Conservation (phyloP, 805 yeast genomes). For the Monosporozyma aerobia region DNA sequence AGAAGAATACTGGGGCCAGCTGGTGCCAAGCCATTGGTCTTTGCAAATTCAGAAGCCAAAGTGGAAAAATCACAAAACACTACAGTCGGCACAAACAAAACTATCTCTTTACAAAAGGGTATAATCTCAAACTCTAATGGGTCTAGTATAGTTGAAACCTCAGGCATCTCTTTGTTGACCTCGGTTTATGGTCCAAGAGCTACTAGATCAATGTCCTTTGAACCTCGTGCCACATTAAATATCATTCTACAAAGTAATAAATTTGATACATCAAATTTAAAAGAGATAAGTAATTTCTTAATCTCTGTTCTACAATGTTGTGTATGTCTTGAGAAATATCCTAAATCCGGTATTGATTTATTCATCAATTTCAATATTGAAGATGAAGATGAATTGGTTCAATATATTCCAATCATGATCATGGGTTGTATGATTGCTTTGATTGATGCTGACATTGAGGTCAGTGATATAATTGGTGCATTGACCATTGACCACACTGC, state of each 20-base stretch:
- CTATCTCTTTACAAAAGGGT: slow-evolving; percentile 39
- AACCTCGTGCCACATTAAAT: slow-evolving; percentile 54
- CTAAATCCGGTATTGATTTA: slow-evolving; percentile 81
- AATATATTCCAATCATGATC: slow-evolving; percentile 32
- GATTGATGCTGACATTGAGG: slow-evolving; percentile 76
- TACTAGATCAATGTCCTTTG: slow-evolving; percentile 54
- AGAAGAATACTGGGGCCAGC: slow-evolving; percentile 81
- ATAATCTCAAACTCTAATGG: slow-evolving; percentile 68
- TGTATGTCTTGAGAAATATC: slow-evolving; percentile 56
- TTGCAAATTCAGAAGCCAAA: slow-evolving; percentile 11
- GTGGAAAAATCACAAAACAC: slow-evolving; percentile 7
- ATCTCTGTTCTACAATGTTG: slow-evolving; percentile 32
- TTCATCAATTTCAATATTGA: slow-evolving; percentile 51
- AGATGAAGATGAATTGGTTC: slow-evolving; percentile 6
- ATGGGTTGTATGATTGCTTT: slow-evolving; percentile 55
- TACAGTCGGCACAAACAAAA: neutral
- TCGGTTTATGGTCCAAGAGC: slow-evolving; percentile 89
- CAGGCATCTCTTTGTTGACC: slow-evolving; percentile 42
- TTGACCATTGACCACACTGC: slow-evolving; percentile 41
- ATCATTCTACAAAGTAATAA: slow-evolving; percentile 37
- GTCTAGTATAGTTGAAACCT: slow-evolving; percentile 68
- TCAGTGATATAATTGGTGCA: slow-evolving; percentile 66
- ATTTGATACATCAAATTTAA: slow-evolving; percentile 23
- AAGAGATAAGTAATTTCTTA: slow-evolving; percentile 36
- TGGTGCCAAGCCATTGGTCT: slow-evolving; percentile 46